A percentile compares a stretch with the other conserved stretches of the same genome.
Conservation (phyloP, 2,329 filamentous ascomycete genomes). For the Colletotrichum theobromicola region DNA sequence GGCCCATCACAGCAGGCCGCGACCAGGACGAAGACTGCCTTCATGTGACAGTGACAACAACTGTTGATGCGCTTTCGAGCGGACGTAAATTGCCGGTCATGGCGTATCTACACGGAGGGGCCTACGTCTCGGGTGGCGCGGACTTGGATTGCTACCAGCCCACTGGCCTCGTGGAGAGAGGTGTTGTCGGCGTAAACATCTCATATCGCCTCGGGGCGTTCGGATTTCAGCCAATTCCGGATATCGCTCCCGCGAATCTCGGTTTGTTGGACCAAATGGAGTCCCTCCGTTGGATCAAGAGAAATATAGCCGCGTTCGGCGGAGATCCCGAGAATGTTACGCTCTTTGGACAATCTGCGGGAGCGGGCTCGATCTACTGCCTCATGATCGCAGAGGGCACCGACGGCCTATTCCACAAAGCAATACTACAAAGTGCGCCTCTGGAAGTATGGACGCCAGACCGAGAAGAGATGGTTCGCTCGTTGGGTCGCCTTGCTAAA, state of each 20-base stretch:
- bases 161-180: slow-evolving; percentile 17
- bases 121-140: slow-evolving; percentile 11
- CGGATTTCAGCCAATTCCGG: slow-evolving; percentile 32
- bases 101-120: slow-evolving; percentile 29
- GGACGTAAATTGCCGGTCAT: slow-evolving; percentile 30
- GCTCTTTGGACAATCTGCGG: neutral
- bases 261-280: neutral
- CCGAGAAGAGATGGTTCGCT: slow-evolving; percentile 1
- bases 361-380: slow-evolving; percentile 41
- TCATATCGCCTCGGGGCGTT: slow-evolving; percentile 40
- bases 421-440: slow-evolving; percentile 22
- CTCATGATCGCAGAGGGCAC: slow-evolving; percentile 63
- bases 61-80: neutral
- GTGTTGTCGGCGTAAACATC: slow-evolving; percentile 36
- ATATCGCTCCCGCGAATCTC: slow-evolving; percentile 24
- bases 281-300: neutral
- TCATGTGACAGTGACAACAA: slow-evolving; percentile 7
- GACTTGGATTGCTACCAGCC: slow-evolving; percentile 12
- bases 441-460: slow-evolving; percentile 9
- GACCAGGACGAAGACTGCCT: slow-evolving; percentile 22
- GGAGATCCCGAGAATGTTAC: neutral
- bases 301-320: neutral
- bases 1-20: slow-evolving; percentile 2
- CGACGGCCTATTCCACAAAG: slow-evolving; percentile 17
- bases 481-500: neutral